Base-by-base conservation (phyloP, 352 stramenopile species). In the Phytophthora niederhauseri region DNA sequence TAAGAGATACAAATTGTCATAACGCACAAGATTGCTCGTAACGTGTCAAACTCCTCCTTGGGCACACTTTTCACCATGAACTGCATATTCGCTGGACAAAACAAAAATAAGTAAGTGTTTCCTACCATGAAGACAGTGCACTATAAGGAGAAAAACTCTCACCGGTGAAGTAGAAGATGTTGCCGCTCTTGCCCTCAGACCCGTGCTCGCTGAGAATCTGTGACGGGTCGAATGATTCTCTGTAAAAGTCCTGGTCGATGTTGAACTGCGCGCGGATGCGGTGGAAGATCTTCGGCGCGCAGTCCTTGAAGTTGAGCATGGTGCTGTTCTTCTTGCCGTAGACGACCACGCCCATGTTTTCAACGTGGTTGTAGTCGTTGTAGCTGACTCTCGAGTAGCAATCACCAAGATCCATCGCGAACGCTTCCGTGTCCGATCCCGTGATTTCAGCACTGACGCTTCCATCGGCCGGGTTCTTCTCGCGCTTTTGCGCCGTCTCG, bases 51-150 rank as follows among this genome's bases (percentile, higher is more conserved):
- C 76, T 95, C 87, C 17, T 91, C 85, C 59, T 93, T 92, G 0
- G 87, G 87, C 28, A 95, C 87, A 63, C 85, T 94, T 77, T 95
- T 95, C 56, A 95, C 87, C 87, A 95, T 94, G 50, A 93, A 95
- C 65, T 93, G 84, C 48, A 90, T 89, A 79, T 95, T 95, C 41
- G 84, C 83, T 86, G 72, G 12, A 34, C 28, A 52, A 43, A 62
- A 62, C 28, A 6, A n/a, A n/a, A n/a, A 45, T 7, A n/a, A 15
- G 14, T n/a, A 45, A 45, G 15, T 4, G 14, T 45, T 7, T 45
- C 4, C 14, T 15, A 45, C 17, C 4, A n/a, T 34, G 36, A 8
- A 14, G 14, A 48, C 24, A 26, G 24, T 26, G n/a, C n/a, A n/a
- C n/a, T 50, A 3, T 36, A 58, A 12, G 14, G 30, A 1, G 48